A percentile compares a stretch with the other conserved stretches of the same genome.
These are phyloP conservation scores for Quercus lobata DNA, from an alignment of 331 rosid genomes.

Conservation along the genomic window DNA sequence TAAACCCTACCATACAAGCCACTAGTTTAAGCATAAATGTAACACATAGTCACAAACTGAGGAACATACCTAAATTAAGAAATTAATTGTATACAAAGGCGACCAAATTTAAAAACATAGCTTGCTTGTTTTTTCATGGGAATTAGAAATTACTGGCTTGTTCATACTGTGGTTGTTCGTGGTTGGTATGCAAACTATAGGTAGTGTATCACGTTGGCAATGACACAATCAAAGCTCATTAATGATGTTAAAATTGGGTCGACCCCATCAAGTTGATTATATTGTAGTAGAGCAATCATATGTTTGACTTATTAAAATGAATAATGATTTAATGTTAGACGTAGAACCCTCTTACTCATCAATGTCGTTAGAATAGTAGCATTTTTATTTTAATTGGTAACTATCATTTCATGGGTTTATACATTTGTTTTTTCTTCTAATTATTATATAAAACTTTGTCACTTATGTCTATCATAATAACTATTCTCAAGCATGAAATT, in stretches of 20 bases:
- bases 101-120: neutral
- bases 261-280: neutral
- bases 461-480: too few relatives aligned
- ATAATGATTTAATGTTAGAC: neutral
- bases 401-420: too few relatives aligned
- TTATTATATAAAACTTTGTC: too few relatives aligned
- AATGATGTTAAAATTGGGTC: slow-evolving; percentile 1
- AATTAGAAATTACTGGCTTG: slow-evolving; percentile 1
- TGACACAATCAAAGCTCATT: slow-evolving; percentile 9
- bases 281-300: neutral
- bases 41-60: too few relatives aligned
- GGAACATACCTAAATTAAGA: too few relatives aligned
- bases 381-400: too few relatives aligned
- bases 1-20: too few relatives aligned
- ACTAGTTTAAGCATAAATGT: too few relatives aligned
- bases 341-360: neutral
- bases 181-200: slow-evolving; percentile 6
- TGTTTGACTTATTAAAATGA: neutral
- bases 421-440: too few relatives aligned
- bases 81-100: too few relatives aligned
- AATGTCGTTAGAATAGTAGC: neutral
- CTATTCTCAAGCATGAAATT: too few relatives aligned
- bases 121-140: neutral
- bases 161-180: neutral
- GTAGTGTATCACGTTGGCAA: slow-evolving; percentile 17